Conservation (phyloP, 208 protist species). For the Pavlovales sp. region DNA sequence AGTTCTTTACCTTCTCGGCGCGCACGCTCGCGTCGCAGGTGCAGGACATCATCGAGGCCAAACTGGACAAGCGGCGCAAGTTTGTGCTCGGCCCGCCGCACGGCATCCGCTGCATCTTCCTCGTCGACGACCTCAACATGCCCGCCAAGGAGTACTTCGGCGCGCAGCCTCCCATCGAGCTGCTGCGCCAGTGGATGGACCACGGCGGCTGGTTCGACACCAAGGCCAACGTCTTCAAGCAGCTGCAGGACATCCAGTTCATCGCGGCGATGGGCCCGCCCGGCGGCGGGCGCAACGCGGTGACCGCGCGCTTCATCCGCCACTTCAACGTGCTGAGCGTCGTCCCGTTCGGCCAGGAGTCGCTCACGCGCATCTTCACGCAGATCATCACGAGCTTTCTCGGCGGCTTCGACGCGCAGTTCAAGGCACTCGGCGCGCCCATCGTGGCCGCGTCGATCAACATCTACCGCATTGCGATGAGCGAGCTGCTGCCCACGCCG, state of each 20-base stretch:
- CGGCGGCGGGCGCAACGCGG: conserved; percentile 84
- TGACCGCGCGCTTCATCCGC: conserved; percentile 84
- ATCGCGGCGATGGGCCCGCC: conserved; percentile 87
- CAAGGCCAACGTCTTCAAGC: conserved; percentile 79
- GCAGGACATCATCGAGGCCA: conserved; percentile 85
- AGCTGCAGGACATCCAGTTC: conserved; percentile 80
- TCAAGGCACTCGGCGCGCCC: conserved; percentile 64
- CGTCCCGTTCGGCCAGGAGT: conserved; percentile 78
- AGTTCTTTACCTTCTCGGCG: conserved; percentile 84
- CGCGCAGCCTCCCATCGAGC: conserved; percentile 90
- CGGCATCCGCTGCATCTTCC: conserved; percentile 85
- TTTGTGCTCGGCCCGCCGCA: conserved; percentile 88
- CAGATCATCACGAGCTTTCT: conserved; percentile 82
- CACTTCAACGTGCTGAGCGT: conserved; percentile 88
- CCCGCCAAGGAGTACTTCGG: conserved; percentile 89
- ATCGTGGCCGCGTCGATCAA: conserved; percentile 83
- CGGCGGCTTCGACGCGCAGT: conserved; percentile 75
- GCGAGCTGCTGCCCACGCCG: conserved; percentile 88
- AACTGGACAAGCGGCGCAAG: conserved; percentile 87
- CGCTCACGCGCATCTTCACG: conserved; percentile 83
- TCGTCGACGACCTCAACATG: conserved; percentile 93
- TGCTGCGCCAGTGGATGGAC: conserved; percentile 90
- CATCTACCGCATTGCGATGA: conserved; percentile 80
- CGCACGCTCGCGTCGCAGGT: conserved; percentile 81
- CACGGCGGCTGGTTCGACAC: conserved; percentile 89